Conservation (phyloP, 495 filamentous ascomycete species). For the Hypomontagnella monticulosa region DNA sequence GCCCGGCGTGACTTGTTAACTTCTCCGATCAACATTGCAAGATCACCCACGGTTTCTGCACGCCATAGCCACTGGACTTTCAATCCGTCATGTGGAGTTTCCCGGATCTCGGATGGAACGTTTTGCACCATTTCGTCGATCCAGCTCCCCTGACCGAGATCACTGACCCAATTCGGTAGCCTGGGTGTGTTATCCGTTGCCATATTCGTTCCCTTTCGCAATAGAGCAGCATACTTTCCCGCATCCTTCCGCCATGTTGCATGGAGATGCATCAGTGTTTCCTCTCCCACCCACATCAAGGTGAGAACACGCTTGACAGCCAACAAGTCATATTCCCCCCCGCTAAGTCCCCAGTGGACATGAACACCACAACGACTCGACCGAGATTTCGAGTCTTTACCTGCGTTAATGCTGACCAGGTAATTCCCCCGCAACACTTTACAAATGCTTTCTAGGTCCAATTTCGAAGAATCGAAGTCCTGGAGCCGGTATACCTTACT, state of each 20-base stretch:
- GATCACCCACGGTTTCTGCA: conserved; percentile 18
- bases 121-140: conserved; percentile 28
- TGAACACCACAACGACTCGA: conserved; percentile 31
- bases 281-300: conserved; percentile 32
- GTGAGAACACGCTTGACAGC: conserved; percentile 26
- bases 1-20: conserved; percentile 22
- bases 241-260: conserved; percentile 27
- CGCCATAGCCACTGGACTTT: conserved; percentile 35
- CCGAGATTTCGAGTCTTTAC: conserved; percentile 15
- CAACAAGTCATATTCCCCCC: conserved; percentile 10
- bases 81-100: conserved; percentile 15
- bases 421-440: conserved; percentile 18
- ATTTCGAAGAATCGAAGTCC: conserved; percentile 18
- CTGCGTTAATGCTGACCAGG: conserved; percentile 26
- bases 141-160: conserved; percentile 19
- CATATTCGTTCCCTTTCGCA: conserved; percentile 35
- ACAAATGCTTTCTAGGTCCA: conserved; percentile 20
- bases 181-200: background rate
- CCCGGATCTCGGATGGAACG: conserved; percentile 7
- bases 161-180: conserved; percentile 22
- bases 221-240: conserved; percentile 26
- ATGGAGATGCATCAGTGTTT: conserved; percentile 29
- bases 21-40: conserved; percentile 29
- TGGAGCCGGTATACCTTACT: conserved; percentile 22
- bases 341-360: conserved; percentile 32